A percentile compares a stretch with the other conserved stretches of the same genome.
phyloP scores from a whole-genome alignment of 768 basidiomycete genomes.

The Pulveroboletus sp. region DNA sequence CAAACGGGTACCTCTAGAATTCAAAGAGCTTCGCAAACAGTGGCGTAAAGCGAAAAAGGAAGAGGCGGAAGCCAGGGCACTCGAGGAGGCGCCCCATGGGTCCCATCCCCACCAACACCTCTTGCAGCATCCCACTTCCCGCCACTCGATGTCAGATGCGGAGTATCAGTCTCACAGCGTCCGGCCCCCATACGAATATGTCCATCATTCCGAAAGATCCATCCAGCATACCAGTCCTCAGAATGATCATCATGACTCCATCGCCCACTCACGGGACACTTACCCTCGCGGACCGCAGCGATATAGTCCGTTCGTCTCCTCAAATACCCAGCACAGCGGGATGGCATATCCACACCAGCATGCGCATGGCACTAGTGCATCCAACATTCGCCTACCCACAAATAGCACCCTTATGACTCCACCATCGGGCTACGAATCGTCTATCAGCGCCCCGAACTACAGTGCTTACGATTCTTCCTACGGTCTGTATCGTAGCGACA shows the following conservation, averaged over 20 bases:
- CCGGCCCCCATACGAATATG: conserved; percentile 23
- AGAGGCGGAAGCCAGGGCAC: conserved; percentile 30
- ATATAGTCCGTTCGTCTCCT: conserved; percentile 19
- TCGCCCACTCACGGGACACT: conserved; percentile 14
- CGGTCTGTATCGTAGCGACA: conserved; percentile 39
- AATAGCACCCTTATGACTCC: conserved; percentile 71
- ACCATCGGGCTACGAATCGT: conserved; percentile 53
- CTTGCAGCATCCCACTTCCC: conserved; percentile 21
- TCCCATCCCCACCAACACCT: conserved; percentile 17
- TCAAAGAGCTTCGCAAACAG: conserved; percentile 94
- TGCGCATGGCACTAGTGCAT: conserved; percentile 20
- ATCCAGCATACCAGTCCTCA: conserved; percentile 2
- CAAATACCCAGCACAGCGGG: conserved; percentile 14
- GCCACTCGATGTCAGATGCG: conserved; percentile 26
- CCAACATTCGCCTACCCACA: conserved; percentile 45
- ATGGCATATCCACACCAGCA: conserved; percentile 24
- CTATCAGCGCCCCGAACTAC: conserved; percentile 23
- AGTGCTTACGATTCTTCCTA: conserved; percentile 25
- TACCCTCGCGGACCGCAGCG: conserved; percentile 28
- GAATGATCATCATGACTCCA: conserved; percentile 21
- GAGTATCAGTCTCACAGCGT: conserved; percentile 19
- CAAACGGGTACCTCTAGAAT: conserved; percentile 52
- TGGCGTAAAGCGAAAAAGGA: conserved; percentile 96
- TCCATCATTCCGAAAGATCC: conserved; percentile 25
- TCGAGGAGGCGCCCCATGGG: conserved; percentile 14